These are phyloP conservation scores for Metarhizium robertsii DNA, from an alignment of 2,329 filamentous ascomycete species.

Conservation along the genomic window DNA sequence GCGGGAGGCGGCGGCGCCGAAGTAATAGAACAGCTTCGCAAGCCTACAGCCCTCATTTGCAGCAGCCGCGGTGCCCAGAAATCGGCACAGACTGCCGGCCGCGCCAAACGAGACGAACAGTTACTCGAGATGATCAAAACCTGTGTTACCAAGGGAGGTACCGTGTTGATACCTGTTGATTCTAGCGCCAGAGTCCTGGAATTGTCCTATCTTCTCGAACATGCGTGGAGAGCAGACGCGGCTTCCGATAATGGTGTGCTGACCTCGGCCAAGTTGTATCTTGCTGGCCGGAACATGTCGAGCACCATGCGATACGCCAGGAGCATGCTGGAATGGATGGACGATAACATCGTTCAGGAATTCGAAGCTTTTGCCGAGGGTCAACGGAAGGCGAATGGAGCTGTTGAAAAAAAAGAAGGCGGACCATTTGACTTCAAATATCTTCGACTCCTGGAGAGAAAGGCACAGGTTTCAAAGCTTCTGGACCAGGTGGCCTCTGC, in stretches of 20 bases:
- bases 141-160: constrained; percentile 74
- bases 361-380: constrained; percentile 64
- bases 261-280: constrained; percentile 55
- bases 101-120: constrained; percentile 75
- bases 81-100: constrained; percentile 59
- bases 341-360: constrained; percentile 85
- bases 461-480: constrained; percentile 67
- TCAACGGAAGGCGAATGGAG: constrained; percentile 34
- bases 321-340: constrained; percentile 99
- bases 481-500: constrained; percentile 31
- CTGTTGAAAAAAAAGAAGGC: constrained; percentile 42
- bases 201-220: constrained; percentile 83
- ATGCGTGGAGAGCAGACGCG: constrained; percentile 70
- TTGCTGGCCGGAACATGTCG: constrained; percentile 78
- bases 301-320: constrained; percentile 85
- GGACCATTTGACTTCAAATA: constrained; percentile 88
- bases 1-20: constrained; percentile 73
- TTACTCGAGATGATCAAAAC: constrained; percentile 73
- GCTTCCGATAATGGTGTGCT: constrained; percentile 41
- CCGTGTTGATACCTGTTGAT: constrained; percentile 87
- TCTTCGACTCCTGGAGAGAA: constrained; percentile 73
- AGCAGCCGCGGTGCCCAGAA: constrained; percentile 74
- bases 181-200: constrained; percentile 93
- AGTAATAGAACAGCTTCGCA: constrained; percentile 86
- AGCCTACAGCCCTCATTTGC: constrained; percentile 89